Percentiles rank a stretch among this genome's conserved stretches.
phyloP scores from a whole-genome alignment of 225 moss, liverwort and hornwort genomes.

The Polytrichum formosum region DNA sequence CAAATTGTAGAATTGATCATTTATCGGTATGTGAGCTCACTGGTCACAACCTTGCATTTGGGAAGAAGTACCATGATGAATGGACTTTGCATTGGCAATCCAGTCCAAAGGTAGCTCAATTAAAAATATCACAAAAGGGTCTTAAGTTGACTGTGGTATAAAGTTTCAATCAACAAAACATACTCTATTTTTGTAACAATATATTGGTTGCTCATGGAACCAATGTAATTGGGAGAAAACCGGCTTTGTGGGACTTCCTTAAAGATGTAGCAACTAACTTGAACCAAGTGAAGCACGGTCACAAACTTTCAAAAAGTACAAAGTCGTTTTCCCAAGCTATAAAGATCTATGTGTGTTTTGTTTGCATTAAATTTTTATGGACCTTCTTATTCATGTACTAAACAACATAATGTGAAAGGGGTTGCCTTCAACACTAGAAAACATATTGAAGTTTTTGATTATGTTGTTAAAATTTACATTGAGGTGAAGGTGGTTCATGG shows the following conservation, averaged over 20 bases:
- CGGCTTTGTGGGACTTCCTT: neutral
- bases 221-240: neutral
- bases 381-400: neutral
- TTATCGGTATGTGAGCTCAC: neutral
- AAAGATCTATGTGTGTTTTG: neutral
- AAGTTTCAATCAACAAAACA: neutral
- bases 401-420: neutral
- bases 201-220: neutral
- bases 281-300: neutral
- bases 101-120: neutral
- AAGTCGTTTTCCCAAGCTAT: neutral
- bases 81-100: neutral
- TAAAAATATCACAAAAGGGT: neutral
- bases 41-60: neutral
- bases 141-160: neutral
- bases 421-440: too few relatives aligned
- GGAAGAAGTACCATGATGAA: neutral
- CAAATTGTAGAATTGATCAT: neutral
- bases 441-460: too few relatives aligned
- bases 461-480: too few relatives aligned
- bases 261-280: neutral
- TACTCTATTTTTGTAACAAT: slow-evolving; percentile 1
- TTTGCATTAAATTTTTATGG: neutral
- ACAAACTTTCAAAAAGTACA: neutral
- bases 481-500: too few relatives aligned